phyloP scores from a whole-genome alignment of 495 filamentous ascomycete genomes.

The Letharia lupina region DNA sequence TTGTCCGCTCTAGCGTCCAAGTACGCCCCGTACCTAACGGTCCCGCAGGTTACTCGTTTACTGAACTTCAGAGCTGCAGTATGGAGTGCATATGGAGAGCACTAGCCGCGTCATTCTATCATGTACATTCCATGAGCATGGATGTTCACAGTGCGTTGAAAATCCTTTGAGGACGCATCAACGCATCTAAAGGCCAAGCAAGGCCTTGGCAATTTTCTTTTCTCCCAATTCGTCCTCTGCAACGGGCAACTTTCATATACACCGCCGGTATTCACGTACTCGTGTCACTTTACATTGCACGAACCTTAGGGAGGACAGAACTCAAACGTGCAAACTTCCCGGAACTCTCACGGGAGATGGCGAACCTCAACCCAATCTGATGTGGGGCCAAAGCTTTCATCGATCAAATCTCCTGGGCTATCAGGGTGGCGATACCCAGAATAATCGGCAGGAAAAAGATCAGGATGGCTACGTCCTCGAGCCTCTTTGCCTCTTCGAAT shows the following conservation, averaged over 20 bases:
- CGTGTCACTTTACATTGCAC: neutral
- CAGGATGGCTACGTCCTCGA: neutral
- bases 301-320: neutral
- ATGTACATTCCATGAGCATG: neutral
- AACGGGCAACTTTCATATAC: neutral
- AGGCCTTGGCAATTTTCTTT: neutral
- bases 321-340: constrained; percentile 7
- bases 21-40: neutral
- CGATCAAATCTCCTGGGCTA: neutral
- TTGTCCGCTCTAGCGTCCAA: neutral
- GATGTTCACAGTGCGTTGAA: neutral
- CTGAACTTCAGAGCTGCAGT: neutral
- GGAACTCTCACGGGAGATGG: constrained; percentile 15
- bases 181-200: neutral
- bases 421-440: neutral
- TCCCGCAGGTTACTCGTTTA: neutral
- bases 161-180: neutral
- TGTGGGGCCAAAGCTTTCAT: neutral
- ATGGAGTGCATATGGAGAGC: neutral
- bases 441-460: too few relatives aligned
- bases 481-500: neutral
- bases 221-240: neutral
- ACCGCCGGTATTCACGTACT: neutral
- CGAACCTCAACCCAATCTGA: constrained; percentile 14
- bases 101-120: constrained; percentile 3